A percentile compares a stretch with the other conserved stretches of the same genome.
Evolutionary conservation across 2,329 filamentous ascomycete species (phyloP).

Genomic region (Diaporthe citri): DNA sequence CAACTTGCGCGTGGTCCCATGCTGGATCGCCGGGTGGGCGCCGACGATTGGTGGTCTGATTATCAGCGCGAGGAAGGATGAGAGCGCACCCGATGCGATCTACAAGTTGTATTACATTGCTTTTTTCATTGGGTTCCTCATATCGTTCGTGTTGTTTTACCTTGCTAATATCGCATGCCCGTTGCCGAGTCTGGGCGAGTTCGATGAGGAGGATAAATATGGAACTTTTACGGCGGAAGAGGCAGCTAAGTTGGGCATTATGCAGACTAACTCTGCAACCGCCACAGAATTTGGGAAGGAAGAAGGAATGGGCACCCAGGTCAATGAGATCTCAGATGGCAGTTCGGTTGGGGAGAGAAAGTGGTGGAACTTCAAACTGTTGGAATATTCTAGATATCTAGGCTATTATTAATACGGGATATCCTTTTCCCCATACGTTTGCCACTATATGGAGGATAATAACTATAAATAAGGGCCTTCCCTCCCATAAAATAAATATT

Average conservation of each 20-base stretch:
- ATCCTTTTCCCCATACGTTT: too few species aligned
- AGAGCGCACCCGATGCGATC: slow-evolving; percentile 50
- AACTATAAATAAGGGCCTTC: too few species aligned
- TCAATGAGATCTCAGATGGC: too few species aligned
- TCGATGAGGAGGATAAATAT: slow-evolving; percentile 58
- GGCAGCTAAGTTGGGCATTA: too few species aligned
- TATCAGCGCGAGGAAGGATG: slow-evolving; percentile 48
- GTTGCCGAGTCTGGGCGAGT: slow-evolving; percentile 54
- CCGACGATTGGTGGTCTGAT: slow-evolving; percentile 57
- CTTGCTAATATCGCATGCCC: slow-evolving; percentile 55
- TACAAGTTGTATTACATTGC: slow-evolving; percentile 61
- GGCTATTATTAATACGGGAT: too few species aligned
- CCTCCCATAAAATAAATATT: too few species aligned
- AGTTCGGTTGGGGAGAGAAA: neutral
- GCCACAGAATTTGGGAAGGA: too few species aligned
- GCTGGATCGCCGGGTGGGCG: slow-evolving; percentile 59
- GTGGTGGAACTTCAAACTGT: neutral
- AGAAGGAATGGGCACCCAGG: too few species aligned
- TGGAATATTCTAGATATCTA: too few species aligned
- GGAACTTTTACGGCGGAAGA: slow-evolving; percentile 55
- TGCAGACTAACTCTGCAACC: too few species aligned
- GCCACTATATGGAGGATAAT: too few species aligned
- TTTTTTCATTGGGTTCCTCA: slow-evolving; percentile 56
- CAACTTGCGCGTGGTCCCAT: slow-evolving; percentile 55
- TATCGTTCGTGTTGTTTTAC: slow-evolving; percentile 16